These are phyloP conservation scores for Xanthoparmelia taractica DNA, from an alignment of 495 filamentous ascomycete species.

Conservation along the genomic window DNA sequence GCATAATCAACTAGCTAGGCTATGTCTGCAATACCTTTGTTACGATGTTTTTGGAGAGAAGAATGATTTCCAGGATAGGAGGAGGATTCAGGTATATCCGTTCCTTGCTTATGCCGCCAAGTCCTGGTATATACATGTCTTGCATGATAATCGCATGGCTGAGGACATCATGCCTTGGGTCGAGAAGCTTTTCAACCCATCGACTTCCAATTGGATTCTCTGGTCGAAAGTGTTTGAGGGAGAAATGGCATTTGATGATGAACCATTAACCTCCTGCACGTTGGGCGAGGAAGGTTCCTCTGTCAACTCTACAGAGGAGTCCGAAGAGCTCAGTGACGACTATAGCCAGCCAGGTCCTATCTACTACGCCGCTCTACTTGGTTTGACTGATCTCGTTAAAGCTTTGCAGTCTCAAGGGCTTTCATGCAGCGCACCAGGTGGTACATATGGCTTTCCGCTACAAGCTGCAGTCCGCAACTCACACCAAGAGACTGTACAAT, in stretches of 20 bases:
- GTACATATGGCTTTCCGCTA: constrained; percentile 13
- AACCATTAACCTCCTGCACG: not conserved
- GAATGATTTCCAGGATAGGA: not conserved
- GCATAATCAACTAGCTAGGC: constrained; percentile 17
- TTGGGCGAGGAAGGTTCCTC: not conserved
- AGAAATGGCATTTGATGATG: not conserved
- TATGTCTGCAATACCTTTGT: constrained; percentile 22
- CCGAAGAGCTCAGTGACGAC: not conserved
- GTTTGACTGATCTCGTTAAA: constrained; percentile 19
- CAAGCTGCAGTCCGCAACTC: constrained; percentile 15
- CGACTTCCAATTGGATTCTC: constrained; percentile 19
- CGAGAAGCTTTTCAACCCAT: constrained; percentile 18
- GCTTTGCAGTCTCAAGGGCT: constrained; percentile 14
- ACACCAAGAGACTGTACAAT: constrained; percentile 12
- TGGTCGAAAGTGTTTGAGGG: constrained; percentile 23
- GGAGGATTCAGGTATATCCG: constrained; percentile 13
- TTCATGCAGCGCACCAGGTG: constrained; percentile 9
- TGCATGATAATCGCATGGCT: constrained; percentile 10
- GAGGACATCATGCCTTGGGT: constrained; percentile 16
- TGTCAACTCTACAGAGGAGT: not conserved
- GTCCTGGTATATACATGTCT: constrained; percentile 17
- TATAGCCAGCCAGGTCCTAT: constrained; percentile 7
- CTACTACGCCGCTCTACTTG: constrained; percentile 21
- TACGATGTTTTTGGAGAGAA: constrained; percentile 21
- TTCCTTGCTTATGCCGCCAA: constrained; percentile 21